A percentile compares a stretch with the other conserved stretches of the same genome.
Evolutionary conservation across 192 early-diverging fungal species (phyloP).

Genomic region (Podila verticillata): DNA sequence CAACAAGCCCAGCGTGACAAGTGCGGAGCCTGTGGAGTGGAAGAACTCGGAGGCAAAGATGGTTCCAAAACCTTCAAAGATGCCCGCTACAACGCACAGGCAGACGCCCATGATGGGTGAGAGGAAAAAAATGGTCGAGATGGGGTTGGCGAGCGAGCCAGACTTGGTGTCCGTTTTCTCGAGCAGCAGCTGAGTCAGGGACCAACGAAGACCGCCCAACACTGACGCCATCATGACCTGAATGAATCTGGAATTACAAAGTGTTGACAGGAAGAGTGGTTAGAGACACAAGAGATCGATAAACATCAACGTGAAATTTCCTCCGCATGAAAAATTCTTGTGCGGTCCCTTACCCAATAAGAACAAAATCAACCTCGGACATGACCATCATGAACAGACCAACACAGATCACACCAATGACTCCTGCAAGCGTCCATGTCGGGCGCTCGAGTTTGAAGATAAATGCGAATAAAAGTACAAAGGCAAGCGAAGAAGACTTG

Average conservation of each 20-base stretch:
- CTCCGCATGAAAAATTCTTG: background rate
- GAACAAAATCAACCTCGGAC: conserved; percentile 83
- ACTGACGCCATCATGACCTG: conserved; percentile 83
- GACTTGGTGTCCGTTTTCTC: conserved; percentile 60
- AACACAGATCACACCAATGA: conserved; percentile 81
- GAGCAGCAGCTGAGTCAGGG: conserved; percentile 87
- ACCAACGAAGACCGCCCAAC: conserved; percentile 91
- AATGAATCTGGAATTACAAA: conserved; percentile 58
- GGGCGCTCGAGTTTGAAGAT: conserved; percentile 86
- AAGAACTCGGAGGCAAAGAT: conserved; percentile 67
- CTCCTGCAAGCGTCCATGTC: conserved; percentile 71
- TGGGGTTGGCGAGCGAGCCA: conserved; percentile 88
- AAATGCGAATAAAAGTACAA: conserved; percentile 92
- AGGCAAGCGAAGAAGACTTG: conserved; percentile 79
- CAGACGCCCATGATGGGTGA: conserved; percentile 81
- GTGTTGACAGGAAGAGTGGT: background rate
- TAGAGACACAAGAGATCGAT: conserved; percentile 1
- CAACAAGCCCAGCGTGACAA: conserved; percentile 66
- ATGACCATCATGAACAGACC: conserved; percentile 92
- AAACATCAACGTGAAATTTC: background rate
- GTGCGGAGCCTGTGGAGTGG: conserved; percentile 24
- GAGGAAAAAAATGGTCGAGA: conserved; percentile 86
- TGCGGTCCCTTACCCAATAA: conserved; percentile 65
- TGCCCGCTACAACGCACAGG: conserved; percentile 69
- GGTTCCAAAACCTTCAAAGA: conserved; percentile 68